Conservation (phyloP, 2,329 filamentous ascomycete genomes). For the Colletotrichum scovillei region DNA sequence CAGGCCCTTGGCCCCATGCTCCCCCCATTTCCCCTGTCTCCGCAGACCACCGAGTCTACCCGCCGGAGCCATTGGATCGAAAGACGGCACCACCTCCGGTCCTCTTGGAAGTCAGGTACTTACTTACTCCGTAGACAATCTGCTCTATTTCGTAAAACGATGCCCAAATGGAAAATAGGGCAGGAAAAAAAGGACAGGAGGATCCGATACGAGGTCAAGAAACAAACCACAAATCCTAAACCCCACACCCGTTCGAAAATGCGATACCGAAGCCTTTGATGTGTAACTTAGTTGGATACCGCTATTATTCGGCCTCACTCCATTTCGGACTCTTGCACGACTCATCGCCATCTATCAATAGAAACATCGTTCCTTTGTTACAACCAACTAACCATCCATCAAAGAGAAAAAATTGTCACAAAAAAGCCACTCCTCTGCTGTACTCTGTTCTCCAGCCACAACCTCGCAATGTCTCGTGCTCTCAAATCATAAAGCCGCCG, state of each 20-base stretch:
- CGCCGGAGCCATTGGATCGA: background rate
- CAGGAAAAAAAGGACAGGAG: background rate
- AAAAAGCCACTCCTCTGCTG: background rate
- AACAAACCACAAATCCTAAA: background rate
- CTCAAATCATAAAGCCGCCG: background rate
- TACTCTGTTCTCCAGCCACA: background rate
- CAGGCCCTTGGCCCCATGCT: background rate
- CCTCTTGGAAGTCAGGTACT: background rate
- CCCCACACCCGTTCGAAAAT: background rate
- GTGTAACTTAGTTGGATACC: background rate
- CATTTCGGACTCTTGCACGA: background rate
- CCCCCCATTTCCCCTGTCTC: background rate
- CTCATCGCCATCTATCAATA: background rate
- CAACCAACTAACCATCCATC: background rate
- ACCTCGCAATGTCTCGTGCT: background rate
- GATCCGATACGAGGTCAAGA: background rate
- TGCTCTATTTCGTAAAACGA: background rate
- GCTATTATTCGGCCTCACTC: background rate
- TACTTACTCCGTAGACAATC: background rate
- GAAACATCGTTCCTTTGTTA: background rate
- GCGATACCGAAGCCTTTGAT: background rate
- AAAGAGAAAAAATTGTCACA: background rate
- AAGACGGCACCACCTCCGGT: background rate
- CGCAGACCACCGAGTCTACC: background rate
- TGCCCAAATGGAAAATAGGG: background rate